Evolutionary conservation across 306 rosid species (phyloP), one percentile per base, ranked within the genome.

Genomic region (Castanea sativa): DNA sequence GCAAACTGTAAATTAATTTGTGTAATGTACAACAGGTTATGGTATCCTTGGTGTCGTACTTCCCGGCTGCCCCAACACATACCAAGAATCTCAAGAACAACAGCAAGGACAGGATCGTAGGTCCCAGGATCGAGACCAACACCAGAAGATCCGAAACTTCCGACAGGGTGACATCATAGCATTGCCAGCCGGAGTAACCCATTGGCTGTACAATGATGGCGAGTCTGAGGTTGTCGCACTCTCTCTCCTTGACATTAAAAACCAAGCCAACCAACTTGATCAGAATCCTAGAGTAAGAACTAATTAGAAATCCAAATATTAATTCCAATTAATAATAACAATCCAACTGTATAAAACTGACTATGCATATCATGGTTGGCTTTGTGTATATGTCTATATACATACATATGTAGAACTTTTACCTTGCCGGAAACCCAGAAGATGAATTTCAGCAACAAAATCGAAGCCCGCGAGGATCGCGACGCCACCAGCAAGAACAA

Each of bases 211-310:
- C 73, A 87, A 87, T 75, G 60, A 88, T 33, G 91, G 86, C 51
- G 19, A 76, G 15, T n/a, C 41, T 4, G 19, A 27, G 3, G 69
- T 91, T 12, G 86, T 89, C 5, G 63, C 83, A 7, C 27, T 91
- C 57, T 57, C 51, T 74, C 92, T 93, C 59, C 83, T 84, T 1
- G 84, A 91, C 82, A 82, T 78, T 69, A 9, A 72, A 65, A 93
- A 65, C 86, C 0, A n/a, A 0, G 67, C 15, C 18, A 90, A 93
- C 87, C 91, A 93, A 73, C 98, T 93, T 18, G 98, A 93, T 49
- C 70, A 55, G 15, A 29, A 19, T 6, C 98, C 98, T 0, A 83
- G 94, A 70, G 97, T 89, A 78, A 64, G 57, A 58, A 27, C 18
- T 65, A 0, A 41, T 18, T 1, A 32, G 23, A 16, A 14, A 4